Evolutionary conservation across 2,329 filamentous ascomycete species (phyloP).

Genomic region (Epicoccum sorghinum): DNA sequence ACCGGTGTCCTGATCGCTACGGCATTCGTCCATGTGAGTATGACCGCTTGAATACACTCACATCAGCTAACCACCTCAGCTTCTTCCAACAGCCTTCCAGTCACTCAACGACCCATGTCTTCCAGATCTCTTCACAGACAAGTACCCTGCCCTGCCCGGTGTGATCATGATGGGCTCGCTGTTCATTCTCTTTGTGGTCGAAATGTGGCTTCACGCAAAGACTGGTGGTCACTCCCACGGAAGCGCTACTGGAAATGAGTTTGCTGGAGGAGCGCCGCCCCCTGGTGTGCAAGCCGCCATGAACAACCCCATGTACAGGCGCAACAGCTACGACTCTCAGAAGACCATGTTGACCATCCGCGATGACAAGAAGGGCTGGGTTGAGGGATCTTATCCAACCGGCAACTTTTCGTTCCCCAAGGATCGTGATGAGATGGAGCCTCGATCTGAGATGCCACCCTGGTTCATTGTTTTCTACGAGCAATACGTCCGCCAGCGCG

Average conservation of each 20-base stretch:
- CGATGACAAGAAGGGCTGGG: constrained; percentile 43
- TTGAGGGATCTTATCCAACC: constrained; percentile 37
- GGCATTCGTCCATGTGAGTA: constrained; percentile 72
- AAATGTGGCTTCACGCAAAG: constrained; percentile 67
- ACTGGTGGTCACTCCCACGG: constrained; percentile 65
- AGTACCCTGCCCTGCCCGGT: constrained; percentile 67
- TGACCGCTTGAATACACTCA: neutral
- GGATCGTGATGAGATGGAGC: constrained; percentile 32
- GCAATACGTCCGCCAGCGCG: constrained; percentile 66
- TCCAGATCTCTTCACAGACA: constrained; percentile 63
- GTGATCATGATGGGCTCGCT: constrained; percentile 70
- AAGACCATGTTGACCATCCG: constrained; percentile 42
- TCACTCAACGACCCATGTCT: constrained; percentile 57
- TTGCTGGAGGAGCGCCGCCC: constrained; percentile 28
- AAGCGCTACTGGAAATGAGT: constrained; percentile 57
- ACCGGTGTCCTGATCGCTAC: constrained; percentile 87
- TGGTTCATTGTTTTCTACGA: constrained; percentile 70
- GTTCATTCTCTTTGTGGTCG: constrained; percentile 66
- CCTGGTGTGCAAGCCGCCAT: constrained; percentile 38
- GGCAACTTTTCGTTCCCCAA: constrained; percentile 41
- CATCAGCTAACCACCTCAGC: constrained; percentile 31
- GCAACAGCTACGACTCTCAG: constrained; percentile 45
- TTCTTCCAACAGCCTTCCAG: constrained; percentile 66
- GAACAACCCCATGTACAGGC: constrained; percentile 37
- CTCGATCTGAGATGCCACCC: constrained; percentile 59